A percentile compares a stretch with the other conserved stretches of the same genome.
Conservation (phyloP, 768 basidiomycete genomes). For the Punctularia strigosozonata region DNA sequence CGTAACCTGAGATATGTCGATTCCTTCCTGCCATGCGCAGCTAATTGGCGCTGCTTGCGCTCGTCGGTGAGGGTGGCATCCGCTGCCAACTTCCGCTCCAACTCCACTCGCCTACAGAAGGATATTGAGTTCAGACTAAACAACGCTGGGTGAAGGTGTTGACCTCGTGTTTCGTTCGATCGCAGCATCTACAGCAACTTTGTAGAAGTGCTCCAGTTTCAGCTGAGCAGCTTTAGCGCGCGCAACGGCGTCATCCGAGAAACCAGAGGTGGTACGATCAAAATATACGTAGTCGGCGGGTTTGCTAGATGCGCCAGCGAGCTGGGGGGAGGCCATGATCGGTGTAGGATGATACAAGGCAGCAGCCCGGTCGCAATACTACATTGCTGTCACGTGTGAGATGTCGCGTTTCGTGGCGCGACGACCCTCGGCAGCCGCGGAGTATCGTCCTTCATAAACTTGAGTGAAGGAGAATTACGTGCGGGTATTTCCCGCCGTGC, state of each 20-base stretch:
- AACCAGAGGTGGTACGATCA: constrained; percentile 62
- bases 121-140: neutral
- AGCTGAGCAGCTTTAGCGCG: constrained; percentile 86
- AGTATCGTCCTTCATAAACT: neutral
- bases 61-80: constrained; percentile 70
- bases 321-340: constrained; percentile 8
- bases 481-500: neutral
- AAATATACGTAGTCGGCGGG: constrained; percentile 87
- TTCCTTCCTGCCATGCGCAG: constrained; percentile 79
- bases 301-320: constrained; percentile 19
- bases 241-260: constrained; percentile 72
- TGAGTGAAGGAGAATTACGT: neutral
- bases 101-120: constrained; percentile 63
- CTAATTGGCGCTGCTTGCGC: constrained; percentile 74
- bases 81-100: constrained; percentile 67
- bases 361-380: neutral
- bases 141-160: constrained; percentile 3
- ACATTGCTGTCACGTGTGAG: neutral
- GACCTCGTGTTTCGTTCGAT: constrained; percentile 90
- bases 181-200: constrained; percentile 90
- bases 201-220: constrained; percentile 95
- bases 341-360: constrained; percentile 14
- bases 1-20: constrained; percentile 79
- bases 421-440: neutral
- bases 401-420: neutral